These are phyloP conservation scores for Amanita rimosa DNA, from an alignment of 768 basidiomycete species.

Conservation along the genomic window DNA sequence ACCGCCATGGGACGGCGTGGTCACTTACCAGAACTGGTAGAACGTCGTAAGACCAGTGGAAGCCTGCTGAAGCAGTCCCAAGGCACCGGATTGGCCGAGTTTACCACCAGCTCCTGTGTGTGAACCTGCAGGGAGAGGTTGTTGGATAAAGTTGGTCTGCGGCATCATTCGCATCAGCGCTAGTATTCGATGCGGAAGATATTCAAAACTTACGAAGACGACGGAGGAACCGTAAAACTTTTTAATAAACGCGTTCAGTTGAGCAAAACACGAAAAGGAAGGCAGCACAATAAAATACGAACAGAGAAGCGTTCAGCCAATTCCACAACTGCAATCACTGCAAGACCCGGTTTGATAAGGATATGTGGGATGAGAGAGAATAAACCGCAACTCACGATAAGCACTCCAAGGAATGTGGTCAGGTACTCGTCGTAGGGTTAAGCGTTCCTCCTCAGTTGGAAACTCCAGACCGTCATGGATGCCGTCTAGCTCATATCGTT, in stretches of 20 bases:
- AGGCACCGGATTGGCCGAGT: constrained; percentile 53
- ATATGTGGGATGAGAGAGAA: background rate
- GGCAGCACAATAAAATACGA: constrained; percentile 8
- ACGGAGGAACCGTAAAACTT: constrained; percentile 37
- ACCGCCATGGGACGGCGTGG: too few species aligned
- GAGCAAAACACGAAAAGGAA: background rate
- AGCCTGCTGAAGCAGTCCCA: constrained; percentile 55
- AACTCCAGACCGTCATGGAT: constrained; percentile 46
- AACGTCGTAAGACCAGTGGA: constrained; percentile 65
- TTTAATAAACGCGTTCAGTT: background rate
- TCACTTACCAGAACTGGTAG: constrained; percentile 53
- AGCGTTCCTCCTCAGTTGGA: constrained; percentile 51
- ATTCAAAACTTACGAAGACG: constrained; percentile 28
- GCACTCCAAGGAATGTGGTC: constrained; percentile 50
- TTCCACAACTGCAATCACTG: constrained; percentile 59
- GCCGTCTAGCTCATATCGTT: background rate
- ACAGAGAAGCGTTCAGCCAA: constrained; percentile 69
- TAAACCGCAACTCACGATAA: constrained; percentile 26
- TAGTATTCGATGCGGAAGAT: background rate
- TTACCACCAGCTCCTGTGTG: constrained; percentile 49
- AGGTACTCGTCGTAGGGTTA: constrained; percentile 47
- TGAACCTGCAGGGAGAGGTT: constrained; percentile 52
- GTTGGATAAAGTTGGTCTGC: constrained; percentile 72
- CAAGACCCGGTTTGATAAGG: background rate
- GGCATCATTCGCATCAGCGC: background rate